Conservation (phyloP, 1,139 yeast species). For the Torulaspora globosa region DNA sequence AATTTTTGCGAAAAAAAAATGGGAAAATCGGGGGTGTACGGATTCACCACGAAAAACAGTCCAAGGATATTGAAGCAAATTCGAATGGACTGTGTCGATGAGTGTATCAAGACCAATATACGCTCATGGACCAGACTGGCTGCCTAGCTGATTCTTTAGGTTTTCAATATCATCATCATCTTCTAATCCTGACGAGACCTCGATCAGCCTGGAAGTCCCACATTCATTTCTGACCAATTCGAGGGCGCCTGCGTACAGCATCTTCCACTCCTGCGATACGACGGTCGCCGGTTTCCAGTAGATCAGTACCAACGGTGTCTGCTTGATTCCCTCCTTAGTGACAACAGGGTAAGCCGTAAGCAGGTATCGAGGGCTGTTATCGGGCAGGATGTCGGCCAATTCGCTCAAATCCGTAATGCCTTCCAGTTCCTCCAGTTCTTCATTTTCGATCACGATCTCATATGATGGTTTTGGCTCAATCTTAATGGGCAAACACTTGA, state of each 20-base stretch:
- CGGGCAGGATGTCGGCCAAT: constrained; percentile 73
- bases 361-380: constrained; percentile 71
- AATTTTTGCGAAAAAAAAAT: too few relatives aligned
- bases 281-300: constrained; percentile 87
- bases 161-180: constrained; percentile 36
- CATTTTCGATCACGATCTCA: constrained; percentile 49
- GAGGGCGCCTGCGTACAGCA: constrained; percentile 88
- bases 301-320: constrained; percentile 68
- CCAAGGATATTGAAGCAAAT: background rate
- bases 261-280: constrained; percentile 63
- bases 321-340: constrained; percentile 64
- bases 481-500: constrained; percentile 56
- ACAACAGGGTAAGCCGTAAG: constrained; percentile 74
- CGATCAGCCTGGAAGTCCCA: constrained; percentile 43
- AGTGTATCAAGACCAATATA: background rate
- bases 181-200: constrained; percentile 34
- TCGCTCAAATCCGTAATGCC: constrained; percentile 44
- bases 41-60: background rate
- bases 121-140: background rate
- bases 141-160: constrained; percentile 26
- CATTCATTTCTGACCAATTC: constrained; percentile 75
- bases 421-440: constrained; percentile 42
- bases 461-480: constrained; percentile 49
- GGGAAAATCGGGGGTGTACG: constrained; percentile 1
- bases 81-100: background rate